phyloP scores from a whole-genome alignment of 352 stramenopile genomes.

The Halophytophthora polymorphica region DNA sequence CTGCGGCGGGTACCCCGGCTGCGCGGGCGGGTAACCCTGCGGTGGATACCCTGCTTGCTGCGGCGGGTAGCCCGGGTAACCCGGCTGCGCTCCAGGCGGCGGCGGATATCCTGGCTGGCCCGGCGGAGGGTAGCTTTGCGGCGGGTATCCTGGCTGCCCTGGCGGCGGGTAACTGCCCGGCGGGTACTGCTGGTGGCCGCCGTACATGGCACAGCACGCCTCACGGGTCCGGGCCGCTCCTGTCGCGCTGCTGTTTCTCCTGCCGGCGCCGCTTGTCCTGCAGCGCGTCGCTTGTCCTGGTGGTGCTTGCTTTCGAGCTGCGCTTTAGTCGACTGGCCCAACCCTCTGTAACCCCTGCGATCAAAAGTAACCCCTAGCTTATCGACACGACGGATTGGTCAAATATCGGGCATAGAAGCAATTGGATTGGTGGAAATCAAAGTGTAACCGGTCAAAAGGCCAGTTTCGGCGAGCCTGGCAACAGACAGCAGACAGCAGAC shows the following conservation, averaged over 20 bases:
- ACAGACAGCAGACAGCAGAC: not conserved
- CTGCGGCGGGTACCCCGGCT: slow-evolving; percentile 27
- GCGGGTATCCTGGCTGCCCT: slow-evolving; percentile 19
- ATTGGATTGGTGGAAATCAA: no score
- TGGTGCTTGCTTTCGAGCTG: not conserved
- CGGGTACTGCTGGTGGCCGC: slow-evolving; percentile 1
- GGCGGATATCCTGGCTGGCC: slow-evolving; percentile 25
- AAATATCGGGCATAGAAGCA: no score
- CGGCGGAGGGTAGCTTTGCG: slow-evolving; percentile 15
- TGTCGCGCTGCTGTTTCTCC: not conserved
- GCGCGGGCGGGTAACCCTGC: slow-evolving; percentile 19
- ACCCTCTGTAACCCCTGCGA: no score
- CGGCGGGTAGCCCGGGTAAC: slow-evolving; percentile 17
- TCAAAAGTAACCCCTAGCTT: no score
- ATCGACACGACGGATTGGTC: no score
- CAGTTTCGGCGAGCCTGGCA: not conserved
- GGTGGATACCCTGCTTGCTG: slow-evolving; percentile 27
- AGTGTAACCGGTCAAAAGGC: not conserved
- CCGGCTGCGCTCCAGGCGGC: not conserved
- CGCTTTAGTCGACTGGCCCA: slow-evolving; percentile 11
- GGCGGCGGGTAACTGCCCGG: slow-evolving; percentile 13
- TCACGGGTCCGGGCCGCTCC: not conserved
- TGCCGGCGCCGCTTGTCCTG: not conserved
- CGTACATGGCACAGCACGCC: slow-evolving; percentile 17
- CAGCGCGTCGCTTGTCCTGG: not conserved